Percentiles rank a stretch among this genome's conserved stretches.
Conservation (phyloP, 768 basidiomycete genomes). For the Tricholoma terreum region DNA sequence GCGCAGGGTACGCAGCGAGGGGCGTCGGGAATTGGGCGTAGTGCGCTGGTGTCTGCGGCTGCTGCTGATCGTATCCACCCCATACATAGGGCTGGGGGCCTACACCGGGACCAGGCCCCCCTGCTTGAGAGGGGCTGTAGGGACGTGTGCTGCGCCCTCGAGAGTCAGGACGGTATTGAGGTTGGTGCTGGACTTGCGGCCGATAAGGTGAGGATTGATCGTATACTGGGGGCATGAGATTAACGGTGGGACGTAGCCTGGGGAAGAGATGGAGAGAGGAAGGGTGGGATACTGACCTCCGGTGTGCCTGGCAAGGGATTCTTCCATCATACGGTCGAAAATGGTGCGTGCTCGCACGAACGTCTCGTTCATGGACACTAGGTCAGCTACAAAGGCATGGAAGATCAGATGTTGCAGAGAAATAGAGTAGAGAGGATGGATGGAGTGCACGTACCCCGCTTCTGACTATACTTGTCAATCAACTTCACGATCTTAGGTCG, state of each 20-base stretch:
- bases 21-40: slow-evolving; percentile 38
- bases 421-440: slow-evolving; percentile 23
- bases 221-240: slow-evolving; percentile 43
- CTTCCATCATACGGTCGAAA: slow-evolving; percentile 94
- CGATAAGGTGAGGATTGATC: slow-evolving; percentile 38
- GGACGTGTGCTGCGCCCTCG: slow-evolving; percentile 12
- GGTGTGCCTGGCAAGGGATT: slow-evolving; percentile 73
- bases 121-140: neutral
- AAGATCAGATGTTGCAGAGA: neutral
- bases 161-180: slow-evolving; percentile 22
- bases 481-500: slow-evolving; percentile 94
- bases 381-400: slow-evolving; percentile 58
- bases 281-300: slow-evolving; percentile 42
- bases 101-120: neutral
- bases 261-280: neutral
- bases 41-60: slow-evolving; percentile 30
- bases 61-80: slow-evolving; percentile 27
- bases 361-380: slow-evolving; percentile 92
- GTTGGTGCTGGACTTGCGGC: neutral
- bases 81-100: slow-evolving; percentile 43
- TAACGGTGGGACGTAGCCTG: too few relatives aligned
- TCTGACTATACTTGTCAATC: slow-evolving; percentile 97
- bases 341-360: slow-evolving; percentile 86
- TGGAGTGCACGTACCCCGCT: slow-evolving; percentile 48
- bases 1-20: slow-evolving; percentile 8